Evolutionary conservation across 352 stramenopile species (phyloP).

Genomic region (Ophiocytium majus): DNA sequence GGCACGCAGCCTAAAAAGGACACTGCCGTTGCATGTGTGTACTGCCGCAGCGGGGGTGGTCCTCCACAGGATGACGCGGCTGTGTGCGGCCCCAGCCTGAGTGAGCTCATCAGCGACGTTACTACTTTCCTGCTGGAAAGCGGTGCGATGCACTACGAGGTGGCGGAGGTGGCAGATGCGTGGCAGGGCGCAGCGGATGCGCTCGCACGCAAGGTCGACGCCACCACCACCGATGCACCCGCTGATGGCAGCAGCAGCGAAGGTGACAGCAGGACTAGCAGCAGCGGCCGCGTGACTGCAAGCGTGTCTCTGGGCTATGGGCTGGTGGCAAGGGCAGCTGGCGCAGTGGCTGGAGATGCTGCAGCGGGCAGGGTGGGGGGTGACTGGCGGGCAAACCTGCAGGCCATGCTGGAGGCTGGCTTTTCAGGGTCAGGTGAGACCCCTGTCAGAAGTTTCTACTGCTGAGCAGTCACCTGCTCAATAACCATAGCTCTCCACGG

Average conservation of each 20-base stretch:
- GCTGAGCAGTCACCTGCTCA: too few relatives aligned
- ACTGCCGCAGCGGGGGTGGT: too few relatives aligned
- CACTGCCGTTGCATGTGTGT: too few relatives aligned
- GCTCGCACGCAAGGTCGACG: neutral
- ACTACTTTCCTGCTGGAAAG: slow-evolving; percentile 37
- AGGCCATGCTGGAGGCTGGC: slow-evolving; percentile 25
- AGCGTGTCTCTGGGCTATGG: neutral
- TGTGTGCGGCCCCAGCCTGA: too few relatives aligned
- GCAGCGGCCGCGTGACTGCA: slow-evolving; percentile 19
- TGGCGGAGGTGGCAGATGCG: neutral
- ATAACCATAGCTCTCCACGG: too few relatives aligned
- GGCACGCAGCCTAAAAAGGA: too few relatives aligned
- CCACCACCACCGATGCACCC: neutral
- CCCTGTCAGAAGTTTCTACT: too few relatives aligned
- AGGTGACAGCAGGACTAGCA: neutral
- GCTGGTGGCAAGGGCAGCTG: slow-evolving; percentile 24
- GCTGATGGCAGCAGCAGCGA: neutral
- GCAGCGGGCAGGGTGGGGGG: neutral
- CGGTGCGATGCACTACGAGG: slow-evolving; percentile 31
- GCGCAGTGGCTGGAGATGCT: neutral
- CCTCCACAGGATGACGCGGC: too few relatives aligned
- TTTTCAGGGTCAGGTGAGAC: slow-evolving; percentile 35
- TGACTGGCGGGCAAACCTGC: slow-evolving; percentile 36
- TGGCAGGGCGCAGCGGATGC: neutral
- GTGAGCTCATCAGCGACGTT: slow-evolving; percentile 22